Conservation (phyloP, 2,329 filamentous ascomycete genomes). For the Exserohilum turcica region DNA sequence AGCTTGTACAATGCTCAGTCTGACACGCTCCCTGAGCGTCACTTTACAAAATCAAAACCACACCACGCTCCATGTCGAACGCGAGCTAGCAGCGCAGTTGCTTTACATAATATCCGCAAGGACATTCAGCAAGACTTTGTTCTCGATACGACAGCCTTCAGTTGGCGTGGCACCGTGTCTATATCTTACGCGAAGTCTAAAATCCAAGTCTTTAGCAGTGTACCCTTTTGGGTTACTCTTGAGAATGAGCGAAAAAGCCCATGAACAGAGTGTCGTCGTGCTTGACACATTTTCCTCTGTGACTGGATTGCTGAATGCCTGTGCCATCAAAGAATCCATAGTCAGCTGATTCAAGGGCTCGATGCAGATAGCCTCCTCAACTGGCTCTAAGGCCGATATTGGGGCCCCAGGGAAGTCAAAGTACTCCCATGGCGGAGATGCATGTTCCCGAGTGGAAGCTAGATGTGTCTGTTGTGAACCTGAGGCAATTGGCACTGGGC, state of each 20-base stretch:
- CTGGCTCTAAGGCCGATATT: not conserved
- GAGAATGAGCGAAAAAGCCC: slow-evolving; percentile 23
- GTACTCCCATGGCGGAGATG: not conserved
- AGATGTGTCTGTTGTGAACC: not conserved
- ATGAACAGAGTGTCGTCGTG: slow-evolving; percentile 25
- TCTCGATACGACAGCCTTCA: slow-evolving; percentile 22
- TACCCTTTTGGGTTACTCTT: slow-evolving; percentile 20
- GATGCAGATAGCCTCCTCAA: not conserved
- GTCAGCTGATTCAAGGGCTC: not conserved
- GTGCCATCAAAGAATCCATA: not conserved
- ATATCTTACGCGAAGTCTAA: slow-evolving; percentile 23
- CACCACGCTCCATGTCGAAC: no score
- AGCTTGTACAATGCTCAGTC: no score
- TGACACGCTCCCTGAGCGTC: not conserved
- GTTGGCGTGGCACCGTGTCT: slow-evolving; percentile 9
- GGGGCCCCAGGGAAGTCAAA: not conserved
- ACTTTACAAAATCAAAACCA: not conserved
- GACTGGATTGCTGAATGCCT: slow-evolving; percentile 7
- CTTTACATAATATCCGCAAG: slow-evolving; percentile 18
- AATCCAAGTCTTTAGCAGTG: slow-evolving; percentile 17
- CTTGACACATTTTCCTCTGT: slow-evolving; percentile 11
- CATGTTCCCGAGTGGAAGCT: not conserved
- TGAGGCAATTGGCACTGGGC: not conserved
- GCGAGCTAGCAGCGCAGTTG: no score
- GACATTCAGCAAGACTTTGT: slow-evolving; percentile 22